Base-by-base conservation (phyloP, 1,284 basidiomycete species). In the Cutaneotrichosporon sp. region DNA sequence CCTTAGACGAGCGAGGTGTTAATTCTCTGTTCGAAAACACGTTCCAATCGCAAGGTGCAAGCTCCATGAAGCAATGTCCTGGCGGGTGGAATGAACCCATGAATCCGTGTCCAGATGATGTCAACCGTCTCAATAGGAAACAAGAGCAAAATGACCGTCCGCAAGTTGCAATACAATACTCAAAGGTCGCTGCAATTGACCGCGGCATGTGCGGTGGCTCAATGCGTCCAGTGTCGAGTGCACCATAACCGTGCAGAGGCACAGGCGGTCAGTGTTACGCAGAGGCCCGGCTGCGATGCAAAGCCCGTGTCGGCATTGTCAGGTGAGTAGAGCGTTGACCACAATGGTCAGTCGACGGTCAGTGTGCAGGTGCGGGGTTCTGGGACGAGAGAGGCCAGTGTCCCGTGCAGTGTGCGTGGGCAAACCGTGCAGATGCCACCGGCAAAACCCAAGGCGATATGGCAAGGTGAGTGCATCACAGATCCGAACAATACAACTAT, bases 61-160 rank as follows among this genome's bases (percentile, higher is more conserved):
- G 38, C 38, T 41, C 24, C 24, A 16, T 31, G 24, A 41, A 41
- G 38, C 38, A 41, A 41, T 41, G 38, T 22, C 24, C 38, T 41
- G 38, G 20, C 5, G 38, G 14, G 9, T 41, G 38, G 42, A 29
- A 44, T 32, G 42, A 43, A 43, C 42, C 35, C 29, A 44, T 44
- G 42, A 44, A 44, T 44, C 29, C 38, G 17, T 44, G n/a, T 44
- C 27, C 42, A 20, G 31, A 44, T 44, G 42, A 44, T 44, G 42
- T 22, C 42, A 44, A 44, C 27, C n/a, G 29, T 29, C 27, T 31
- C 17, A 20, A 38, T 20, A 31, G 17, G n/a, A n/a, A n/a, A n/a
- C n/a, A n/a, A n/a, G n/a, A n/a, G n/a, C n/a, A n/a, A n/a, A n/a
- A n/a, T n/a, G n/a, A n/a, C n/a, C n/a, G n/a, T n/a, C n/a, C 33